Conservation (phyloP, 768 basidiomycete species). For the Daedaleopsis sinensis region DNA sequence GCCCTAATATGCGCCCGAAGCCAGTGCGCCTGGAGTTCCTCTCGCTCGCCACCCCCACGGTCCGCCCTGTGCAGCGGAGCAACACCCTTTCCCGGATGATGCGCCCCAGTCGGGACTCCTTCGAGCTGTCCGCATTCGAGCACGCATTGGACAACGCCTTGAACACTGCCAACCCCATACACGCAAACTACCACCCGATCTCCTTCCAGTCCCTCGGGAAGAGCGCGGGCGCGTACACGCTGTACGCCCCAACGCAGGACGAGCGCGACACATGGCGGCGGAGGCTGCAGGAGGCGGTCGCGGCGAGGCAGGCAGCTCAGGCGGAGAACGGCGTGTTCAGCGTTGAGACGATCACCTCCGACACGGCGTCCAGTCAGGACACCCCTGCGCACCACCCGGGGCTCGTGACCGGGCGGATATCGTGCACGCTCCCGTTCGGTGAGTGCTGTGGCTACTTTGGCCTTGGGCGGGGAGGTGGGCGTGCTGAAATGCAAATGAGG, state of each 20-base stretch:
- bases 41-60: slow-evolving; percentile 6
- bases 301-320: slow-evolving; percentile 41
- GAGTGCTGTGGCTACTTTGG: slow-evolving; percentile 9
- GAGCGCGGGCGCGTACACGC: slow-evolving; percentile 45
- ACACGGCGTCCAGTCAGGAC: slow-evolving; percentile 39
- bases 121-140: slow-evolving; percentile 5
- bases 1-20: neutral
- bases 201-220: slow-evolving; percentile 48
- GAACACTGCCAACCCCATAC: slow-evolving; percentile 14
- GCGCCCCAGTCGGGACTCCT: slow-evolving; percentile 4
- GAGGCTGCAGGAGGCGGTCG: slow-evolving; percentile 48
- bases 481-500: no score
- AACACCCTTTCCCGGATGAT: slow-evolving; percentile 23
- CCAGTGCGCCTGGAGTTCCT: slow-evolving; percentile 17
- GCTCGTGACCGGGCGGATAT: slow-evolving; percentile 41
- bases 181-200: slow-evolving; percentile 45
- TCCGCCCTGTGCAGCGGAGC: slow-evolving; percentile 16
- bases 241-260: slow-evolving; percentile 46
- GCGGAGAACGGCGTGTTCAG: slow-evolving; percentile 48
- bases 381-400: slow-evolving; percentile 30
- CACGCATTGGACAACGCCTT: slow-evolving; percentile 1
- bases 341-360: slow-evolving; percentile 40
- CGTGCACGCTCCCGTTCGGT: slow-evolving; percentile 52
- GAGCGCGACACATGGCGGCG: slow-evolving; percentile 46
- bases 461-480: no score